Evolutionary conservation across 2,329 filamentous ascomycete species (phyloP).

Genomic region (Pestalotiopsis sp.): DNA sequence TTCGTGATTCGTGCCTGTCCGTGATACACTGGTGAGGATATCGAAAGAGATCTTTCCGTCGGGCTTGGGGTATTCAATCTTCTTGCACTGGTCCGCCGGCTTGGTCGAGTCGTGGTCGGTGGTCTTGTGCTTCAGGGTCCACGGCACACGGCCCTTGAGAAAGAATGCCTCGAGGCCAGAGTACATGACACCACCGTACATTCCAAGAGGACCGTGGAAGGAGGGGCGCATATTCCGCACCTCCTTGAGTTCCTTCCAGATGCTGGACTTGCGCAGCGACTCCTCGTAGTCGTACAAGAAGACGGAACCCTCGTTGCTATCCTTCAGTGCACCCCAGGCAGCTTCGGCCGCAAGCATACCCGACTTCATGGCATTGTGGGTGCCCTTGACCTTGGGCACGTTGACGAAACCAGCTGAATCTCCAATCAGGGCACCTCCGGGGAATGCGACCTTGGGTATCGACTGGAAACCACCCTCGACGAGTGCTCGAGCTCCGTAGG

Average conservation of each 20-base stretch:
- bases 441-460: slow-evolving; percentile 95
- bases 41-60: slow-evolving; percentile 96
- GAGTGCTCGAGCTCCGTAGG: slow-evolving; percentile 88
- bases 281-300: slow-evolving; percentile 97
- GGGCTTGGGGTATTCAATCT: slow-evolving; percentile 96
- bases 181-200: slow-evolving; percentile 90
- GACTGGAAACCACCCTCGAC: slow-evolving; percentile 97
- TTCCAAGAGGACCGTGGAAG: slow-evolving; percentile 84
- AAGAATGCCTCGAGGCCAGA: slow-evolving; percentile 91
- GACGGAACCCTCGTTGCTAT: slow-evolving; percentile 66
- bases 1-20: slow-evolving; percentile 97
- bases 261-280: slow-evolving; percentile 78
- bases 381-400: slow-evolving; percentile 97
- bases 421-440: slow-evolving; percentile 91
- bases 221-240: slow-evolving; percentile 98
- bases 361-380: slow-evolving; percentile 96
- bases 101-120: slow-evolving; percentile 81
- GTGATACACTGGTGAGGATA: slow-evolving; percentile 90
- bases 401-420: slow-evolving; percentile 97
- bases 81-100: slow-evolving; percentile 74
- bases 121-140: slow-evolving; percentile 86
- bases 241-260: slow-evolving; percentile 93
- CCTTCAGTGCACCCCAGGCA: slow-evolving; percentile 73
- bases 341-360: slow-evolving; percentile 96
- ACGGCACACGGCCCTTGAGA: slow-evolving; percentile 82